A percentile compares a stretch with the other conserved stretches of the same genome.
phyloP scores from a whole-genome alignment of 108 stramenopile species.

The Schizochytrium sp. region DNA sequence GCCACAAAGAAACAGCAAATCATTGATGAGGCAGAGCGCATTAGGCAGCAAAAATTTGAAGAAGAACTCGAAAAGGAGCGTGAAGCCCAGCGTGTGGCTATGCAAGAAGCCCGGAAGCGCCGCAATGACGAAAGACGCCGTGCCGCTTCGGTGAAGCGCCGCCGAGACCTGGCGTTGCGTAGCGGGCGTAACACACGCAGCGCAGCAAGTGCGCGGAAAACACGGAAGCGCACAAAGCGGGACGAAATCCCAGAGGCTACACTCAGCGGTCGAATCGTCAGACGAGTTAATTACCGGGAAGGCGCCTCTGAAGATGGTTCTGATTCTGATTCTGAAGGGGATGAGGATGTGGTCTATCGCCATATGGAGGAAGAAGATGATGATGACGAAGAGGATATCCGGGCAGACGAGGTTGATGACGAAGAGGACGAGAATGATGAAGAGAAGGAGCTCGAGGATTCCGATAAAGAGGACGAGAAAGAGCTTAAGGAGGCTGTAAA shows the following conservation, averaged over 20 bases:
- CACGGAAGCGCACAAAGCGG: neutral
- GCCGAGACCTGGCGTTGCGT: neutral
- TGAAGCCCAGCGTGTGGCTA: neutral
- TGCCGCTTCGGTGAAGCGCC: neutral
- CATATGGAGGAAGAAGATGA: conserved; percentile 19
- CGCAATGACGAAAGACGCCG: conserved; percentile 34
- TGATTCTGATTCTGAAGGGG: neutral
- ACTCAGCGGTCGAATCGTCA: neutral
- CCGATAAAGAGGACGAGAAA: conserved; percentile 35
- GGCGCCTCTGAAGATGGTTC: conserved; percentile 1
- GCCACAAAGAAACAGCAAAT: conserved; percentile 34
- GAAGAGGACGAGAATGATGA: neutral
- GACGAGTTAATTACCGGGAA: conserved; percentile 43
- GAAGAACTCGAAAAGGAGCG: neutral
- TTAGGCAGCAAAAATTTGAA: conserved; percentile 4
- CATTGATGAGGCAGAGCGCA: conserved; percentile 35
- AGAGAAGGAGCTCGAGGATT: neutral
- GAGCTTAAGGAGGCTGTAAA: neutral
- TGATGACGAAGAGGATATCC: conserved; percentile 22
- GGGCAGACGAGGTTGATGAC: neutral
- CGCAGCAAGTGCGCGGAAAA: neutral
- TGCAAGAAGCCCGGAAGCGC: neutral
- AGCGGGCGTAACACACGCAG: conserved; percentile 21
- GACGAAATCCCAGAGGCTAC: neutral
- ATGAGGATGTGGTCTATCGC: neutral